Evolutionary conservation across 2,329 filamentous ascomycete genomes (phyloP), one percentile per base, ranked within the genome.

Genomic region (Tolypocladium tropicale): DNA sequence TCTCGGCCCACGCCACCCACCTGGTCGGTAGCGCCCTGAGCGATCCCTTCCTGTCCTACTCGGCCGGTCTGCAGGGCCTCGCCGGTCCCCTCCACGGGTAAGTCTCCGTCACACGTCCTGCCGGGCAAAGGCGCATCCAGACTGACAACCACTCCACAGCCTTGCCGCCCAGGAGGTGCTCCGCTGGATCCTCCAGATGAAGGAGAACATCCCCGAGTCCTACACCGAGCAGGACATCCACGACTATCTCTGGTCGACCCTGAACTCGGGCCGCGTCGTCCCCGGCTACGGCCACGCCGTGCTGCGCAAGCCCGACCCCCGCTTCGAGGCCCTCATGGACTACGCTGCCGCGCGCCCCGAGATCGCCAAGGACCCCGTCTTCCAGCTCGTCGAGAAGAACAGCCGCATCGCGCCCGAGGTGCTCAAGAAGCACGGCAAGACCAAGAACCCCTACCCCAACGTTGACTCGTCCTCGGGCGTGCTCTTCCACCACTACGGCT

Each of bases 401-500:
- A 91, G 88, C 62, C 87, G 91, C 67, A 87, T 99, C 60, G 94
- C 94, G 0, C 94, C 94, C 18, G 82, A 84, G 54, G 94, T 99
- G 23, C 80, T 99, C 65, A 94, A 84, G 66, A 85, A 96, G 77
- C 94, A 99, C 70, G 94, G 94, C 73, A 97, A 96, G 86, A 96
- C 91, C 63, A 95, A 95, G 81, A 96, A 96, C 77, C 91, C 94
- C 2, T 95, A 93, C 75, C 94, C 94, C 61, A 99, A 99, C 71
- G 94, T 99, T 59, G 94, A 99, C 74, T 91, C 88, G 52, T 87
- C 84, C 60, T 96, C 91, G 0, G 94, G 94, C 61, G 92, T 97
- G 6, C 81, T 99, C 52, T 97, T 99, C 84, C 87, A 97, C 75
- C 91, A 97, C 78, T 99, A 96, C 71, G 94, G 93, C 57, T 96